Evolutionary conservation across 306 rosid species (phyloP).

Genomic region (Lathyrus sativus): DNA sequence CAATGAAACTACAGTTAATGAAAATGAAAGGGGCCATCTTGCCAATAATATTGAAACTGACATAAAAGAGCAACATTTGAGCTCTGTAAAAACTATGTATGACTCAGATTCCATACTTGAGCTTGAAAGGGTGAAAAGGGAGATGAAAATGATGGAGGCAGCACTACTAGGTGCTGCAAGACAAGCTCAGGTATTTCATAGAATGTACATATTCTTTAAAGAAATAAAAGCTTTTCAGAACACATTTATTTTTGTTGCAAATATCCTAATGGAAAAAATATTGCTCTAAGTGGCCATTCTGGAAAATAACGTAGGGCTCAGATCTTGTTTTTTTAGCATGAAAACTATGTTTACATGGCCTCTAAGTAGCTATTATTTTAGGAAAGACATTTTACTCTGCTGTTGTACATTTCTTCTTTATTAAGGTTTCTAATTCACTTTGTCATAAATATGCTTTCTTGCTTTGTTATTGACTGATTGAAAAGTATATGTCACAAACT

Average conservation of each 20-base stretch:
- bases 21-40: slow-evolving; percentile 46
- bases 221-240: slow-evolving; percentile 29
- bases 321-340: slow-evolving; percentile 18
- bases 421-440: slow-evolving; percentile 30
- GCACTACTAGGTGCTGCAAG: slow-evolving; percentile 99
- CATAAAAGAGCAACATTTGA: slow-evolving; percentile 47
- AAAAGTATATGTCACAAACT: neutral
- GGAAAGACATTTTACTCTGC: slow-evolving; percentile 19
- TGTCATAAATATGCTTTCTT: slow-evolving; percentile 27
- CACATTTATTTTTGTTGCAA: slow-evolving; percentile 23
- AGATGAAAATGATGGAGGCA: slow-evolving; percentile 93
- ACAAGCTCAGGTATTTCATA: slow-evolving; percentile 87
- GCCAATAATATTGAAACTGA: slow-evolving; percentile 49
- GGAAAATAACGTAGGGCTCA: slow-evolving; percentile 19
- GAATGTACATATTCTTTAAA: slow-evolving; percentile 23
- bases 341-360: slow-evolving; percentile 29
- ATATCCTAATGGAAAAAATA: slow-evolving; percentile 21
- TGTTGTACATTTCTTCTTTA: slow-evolving; percentile 28
- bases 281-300: slow-evolving; percentile 24
- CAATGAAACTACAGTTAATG: slow-evolving; percentile 43
- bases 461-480: slow-evolving; percentile 22
- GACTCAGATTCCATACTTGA: slow-evolving; percentile 57
- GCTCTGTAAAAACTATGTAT: slow-evolving; percentile 46
- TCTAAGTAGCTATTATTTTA: slow-evolving; percentile 25
- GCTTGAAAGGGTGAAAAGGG: slow-evolving; percentile 74